phyloP scores from a whole-genome alignment of 345 rosid genomes.

The Lepidium sativum region DNA sequence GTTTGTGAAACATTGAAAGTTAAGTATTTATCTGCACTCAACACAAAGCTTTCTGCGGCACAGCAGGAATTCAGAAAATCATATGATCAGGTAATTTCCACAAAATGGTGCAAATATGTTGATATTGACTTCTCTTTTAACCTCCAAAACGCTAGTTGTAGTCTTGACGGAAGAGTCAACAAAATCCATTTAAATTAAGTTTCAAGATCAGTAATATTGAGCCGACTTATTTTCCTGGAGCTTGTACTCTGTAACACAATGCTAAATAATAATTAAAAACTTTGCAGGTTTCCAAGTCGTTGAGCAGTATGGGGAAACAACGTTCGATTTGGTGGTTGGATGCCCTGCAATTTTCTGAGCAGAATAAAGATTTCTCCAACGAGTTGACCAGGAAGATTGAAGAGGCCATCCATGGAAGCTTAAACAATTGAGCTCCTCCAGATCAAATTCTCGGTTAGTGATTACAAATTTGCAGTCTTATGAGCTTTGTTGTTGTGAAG shows the following conservation, averaged over 20 bases:
- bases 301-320: slow-evolving; percentile 35
- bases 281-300: slow-evolving; percentile 57
- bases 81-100: slow-evolving; percentile 51
- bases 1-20: slow-evolving; percentile 55
- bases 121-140: not conserved
- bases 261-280: slow-evolving; percentile 1
- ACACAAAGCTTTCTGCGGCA: slow-evolving; percentile 47
- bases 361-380: slow-evolving; percentile 45
- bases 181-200: not conserved
- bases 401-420: slow-evolving; percentile 62
- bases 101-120: not conserved
- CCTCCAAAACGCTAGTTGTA: not conserved
- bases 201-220: not conserved
- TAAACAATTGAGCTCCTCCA: slow-evolving; percentile 48
- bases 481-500: not conserved
- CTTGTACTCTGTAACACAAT: not conserved
- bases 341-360: slow-evolving; percentile 58
- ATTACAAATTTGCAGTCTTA: not conserved
- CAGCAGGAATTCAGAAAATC: slow-evolving; percentile 72
- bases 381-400: slow-evolving; percentile 81
- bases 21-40: slow-evolving; percentile 70
- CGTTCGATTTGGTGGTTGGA: slow-evolving; percentile 79
- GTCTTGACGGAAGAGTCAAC: not conserved
- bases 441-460: slow-evolving; percentile 44
- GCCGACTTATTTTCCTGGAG: not conserved